A percentile compares a stretch with the other conserved stretches of the same genome.
Conservation (phyloP, 1,284 basidiomycete species). For the Cryptococcus amylolentus region DNA sequence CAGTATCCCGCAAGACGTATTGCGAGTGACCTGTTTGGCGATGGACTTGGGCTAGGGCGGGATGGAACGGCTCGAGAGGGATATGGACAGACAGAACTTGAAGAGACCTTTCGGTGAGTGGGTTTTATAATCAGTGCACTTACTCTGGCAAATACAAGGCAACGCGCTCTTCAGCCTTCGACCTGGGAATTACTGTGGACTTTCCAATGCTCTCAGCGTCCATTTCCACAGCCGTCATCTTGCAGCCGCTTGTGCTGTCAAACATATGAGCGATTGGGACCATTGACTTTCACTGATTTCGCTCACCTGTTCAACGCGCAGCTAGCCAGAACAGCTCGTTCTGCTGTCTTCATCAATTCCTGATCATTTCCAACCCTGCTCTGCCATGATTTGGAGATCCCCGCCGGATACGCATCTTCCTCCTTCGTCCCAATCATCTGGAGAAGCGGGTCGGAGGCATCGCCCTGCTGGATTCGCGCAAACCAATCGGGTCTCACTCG, state of each 20-base stretch:
- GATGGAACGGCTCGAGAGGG: constrained; percentile 14
- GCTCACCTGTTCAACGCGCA: constrained; percentile 33
- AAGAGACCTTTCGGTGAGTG: constrained; percentile 20
- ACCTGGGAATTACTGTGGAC: too few relatives aligned
- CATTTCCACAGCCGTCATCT: constrained; percentile 25
- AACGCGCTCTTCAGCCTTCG: background rate
- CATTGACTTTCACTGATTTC: background rate
- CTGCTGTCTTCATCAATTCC: constrained; percentile 15
- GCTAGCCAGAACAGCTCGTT: constrained; percentile 27
- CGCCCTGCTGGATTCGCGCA: constrained; percentile 7
- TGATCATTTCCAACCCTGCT: background rate
- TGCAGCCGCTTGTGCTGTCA: constrained; percentile 29
- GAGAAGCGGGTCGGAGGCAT: background rate
- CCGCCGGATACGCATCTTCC: constrained; percentile 16
- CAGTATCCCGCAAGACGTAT: constrained; percentile 33
- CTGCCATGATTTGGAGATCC: constrained; percentile 25
- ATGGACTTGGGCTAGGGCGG: constrained; percentile 29
- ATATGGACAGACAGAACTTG: constrained; percentile 35
- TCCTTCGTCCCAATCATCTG: constrained; percentile 28
- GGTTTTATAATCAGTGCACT: constrained; percentile 2
- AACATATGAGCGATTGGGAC: background rate
- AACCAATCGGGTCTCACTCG: constrained; percentile 30
- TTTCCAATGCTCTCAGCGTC: constrained; percentile 20
- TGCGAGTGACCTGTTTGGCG: constrained; percentile 23
- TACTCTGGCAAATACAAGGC: constrained; percentile 42